Base-by-base conservation (phyloP, 2,329 filamentous ascomycete genomes). In the Venturia nashicola region DNA sequence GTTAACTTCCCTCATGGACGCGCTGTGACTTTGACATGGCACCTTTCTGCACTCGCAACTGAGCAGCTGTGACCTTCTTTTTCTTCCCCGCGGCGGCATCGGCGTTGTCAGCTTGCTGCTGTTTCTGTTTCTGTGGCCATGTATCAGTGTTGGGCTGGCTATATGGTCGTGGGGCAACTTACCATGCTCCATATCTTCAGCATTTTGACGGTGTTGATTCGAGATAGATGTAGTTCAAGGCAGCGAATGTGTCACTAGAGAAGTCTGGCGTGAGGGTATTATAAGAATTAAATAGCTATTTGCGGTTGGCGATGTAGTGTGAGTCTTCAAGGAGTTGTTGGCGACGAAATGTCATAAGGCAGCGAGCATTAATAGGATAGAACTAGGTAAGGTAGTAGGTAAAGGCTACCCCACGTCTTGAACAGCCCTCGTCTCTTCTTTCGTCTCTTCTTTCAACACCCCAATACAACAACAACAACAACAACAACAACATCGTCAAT, bases 41-140 rank as follows among this genome's bases (percentile, higher is more conserved):
- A 95, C 93, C 94, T 84, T 96, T 96, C 78, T 97, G 94, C 66
- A 97, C 91, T 66, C 94, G 89, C 67, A 97, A 80, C 78, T 97
- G 92, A 63, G 94, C 94, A 20, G 94, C 91, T 27, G 94, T 97
- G 68, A 99, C 92, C 82, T 97, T 97, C 85, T 97, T 97, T 84
- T 97, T 97, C 81, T 91, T 96, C 63, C 86, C 84, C 18, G 86
- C 87, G 0, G 81, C 84, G 55, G 85, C 87, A 65, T 90, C 91
- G 71, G 92, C 90, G 69, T 92, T 90, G 72, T 90, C 92, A 78
- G 95, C 90, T 79, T 96, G 91, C 82, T 97, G 91, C 70, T 76
- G 74, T 69, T 97, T 90, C 79, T 97, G 94, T 80, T 96, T 92
- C 87, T 96, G 77, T 72, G 27, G 51, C 36, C 51, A 14, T 34